Base-by-base conservation (phyloP, 805 yeast genomes). In the Teunomyces cretensis region DNA sequence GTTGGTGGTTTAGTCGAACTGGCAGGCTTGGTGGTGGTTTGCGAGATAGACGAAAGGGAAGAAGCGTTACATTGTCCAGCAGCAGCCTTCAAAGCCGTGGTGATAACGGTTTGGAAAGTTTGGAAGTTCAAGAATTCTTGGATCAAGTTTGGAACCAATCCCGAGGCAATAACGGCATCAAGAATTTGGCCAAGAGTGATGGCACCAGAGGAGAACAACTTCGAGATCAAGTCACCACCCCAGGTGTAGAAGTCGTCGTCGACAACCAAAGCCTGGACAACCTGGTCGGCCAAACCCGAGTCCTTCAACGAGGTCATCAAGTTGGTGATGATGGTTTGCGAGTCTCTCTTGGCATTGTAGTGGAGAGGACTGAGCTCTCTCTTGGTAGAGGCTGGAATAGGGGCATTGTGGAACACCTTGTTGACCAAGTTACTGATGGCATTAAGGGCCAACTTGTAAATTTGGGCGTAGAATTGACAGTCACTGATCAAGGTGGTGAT, bases 81-180 rank as follows among this genome's bases (percentile, higher is more conserved):
- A 17, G 72, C 73, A 44, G 74, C 75, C 48, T 72, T 72, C 56
- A 71, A 68, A 22, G 75, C 72, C 44, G 64, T 71, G 50, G 65
- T 65, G 41, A 68, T 61, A 44, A 70, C 67, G n/a, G 70, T 59
- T 56, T 67, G 60, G 53, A 70, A 67, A 14, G 74, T 70, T 13
- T 51, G 54, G 33, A 69, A 33, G 54, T 60, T 68, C 54, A 71
- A 68, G 62, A 71, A 68, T 40, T 64, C 61, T 49, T 69, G 52
- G 56, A 71, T 57, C 44, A 71, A 56, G 22, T 65, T 56, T 27
- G 70, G 64, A 43, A 71, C 57, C 49, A 69, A 60, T 27, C 75
- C 75, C 24, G 76, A 71, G 22, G 62, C 59, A 14, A 46, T 43
- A 19, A 71, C 39, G 17, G 66, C 74, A 32, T 43, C 44, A 36